Percentiles rank a stretch among this genome's conserved stretches.
These are phyloP conservation scores for Phlyctochytrium arcticum DNA, from an alignment of 192 early-diverging fungal genomes.

Conservation along the genomic window DNA sequence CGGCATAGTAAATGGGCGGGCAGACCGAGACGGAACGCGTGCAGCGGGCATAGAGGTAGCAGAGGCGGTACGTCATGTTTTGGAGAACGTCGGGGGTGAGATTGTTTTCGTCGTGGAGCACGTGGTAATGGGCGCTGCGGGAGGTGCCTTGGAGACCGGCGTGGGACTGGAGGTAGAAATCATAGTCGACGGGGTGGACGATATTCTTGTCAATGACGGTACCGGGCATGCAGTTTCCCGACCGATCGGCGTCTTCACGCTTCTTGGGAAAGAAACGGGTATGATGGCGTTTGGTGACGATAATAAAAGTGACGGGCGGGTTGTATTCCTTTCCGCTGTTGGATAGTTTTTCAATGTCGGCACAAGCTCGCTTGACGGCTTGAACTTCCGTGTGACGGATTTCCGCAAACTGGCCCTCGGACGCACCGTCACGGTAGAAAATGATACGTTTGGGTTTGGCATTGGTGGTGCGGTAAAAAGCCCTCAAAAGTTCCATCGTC, in stretches of 20 bases:
- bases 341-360: slow-evolving; percentile 10
- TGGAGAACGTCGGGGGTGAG: slow-evolving; percentile 77
- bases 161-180: slow-evolving; percentile 85
- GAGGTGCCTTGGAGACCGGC: slow-evolving; percentile 86
- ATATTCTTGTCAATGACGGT: slow-evolving; percentile 73
- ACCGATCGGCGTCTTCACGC: slow-evolving; percentile 55
- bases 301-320: slow-evolving; percentile 46
- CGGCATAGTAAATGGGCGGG: slow-evolving; percentile 87
- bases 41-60: slow-evolving; percentile 74
- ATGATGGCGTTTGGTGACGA: slow-evolving; percentile 52
- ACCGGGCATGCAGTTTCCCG: slow-evolving; percentile 79
- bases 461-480: slow-evolving; percentile 27
- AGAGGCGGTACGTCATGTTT: slow-evolving; percentile 76
- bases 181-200: slow-evolving; percentile 71
- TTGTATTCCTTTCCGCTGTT: slow-evolving; percentile 13
- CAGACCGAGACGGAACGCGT: slow-evolving; percentile 83
- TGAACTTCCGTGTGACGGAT: slow-evolving; percentile 41
- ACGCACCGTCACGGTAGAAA: slow-evolving; percentile 67
- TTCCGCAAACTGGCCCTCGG: slow-evolving; percentile 50
- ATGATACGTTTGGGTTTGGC: slow-evolving; percentile 42
- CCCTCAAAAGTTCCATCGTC: slow-evolving; percentile 30
- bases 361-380: slow-evolving; percentile 44
- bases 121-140: slow-evolving; percentile 80
- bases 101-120: slow-evolving; percentile 78
- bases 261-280: slow-evolving; percentile 70